A percentile compares a stretch with the other conserved stretches of the same genome.
Evolutionary conservation across 495 filamentous ascomycete genomes (phyloP).

Genomic region (Hypoxylon perforatum): DNA sequence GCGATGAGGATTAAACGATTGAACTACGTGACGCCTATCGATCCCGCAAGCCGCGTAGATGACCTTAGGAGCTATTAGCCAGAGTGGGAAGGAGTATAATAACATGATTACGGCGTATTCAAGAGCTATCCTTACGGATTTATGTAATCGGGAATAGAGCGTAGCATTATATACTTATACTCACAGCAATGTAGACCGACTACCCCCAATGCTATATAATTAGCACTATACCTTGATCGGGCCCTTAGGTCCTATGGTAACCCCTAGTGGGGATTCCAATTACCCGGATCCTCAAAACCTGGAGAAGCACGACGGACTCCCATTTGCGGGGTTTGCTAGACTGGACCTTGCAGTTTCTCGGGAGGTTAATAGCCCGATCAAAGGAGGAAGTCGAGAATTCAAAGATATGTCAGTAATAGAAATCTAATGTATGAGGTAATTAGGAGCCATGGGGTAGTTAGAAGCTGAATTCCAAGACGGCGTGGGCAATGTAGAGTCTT

Average conservation of each 20-base stretch:
- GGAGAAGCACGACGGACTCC: constrained; percentile 29
- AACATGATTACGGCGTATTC: constrained; percentile 11
- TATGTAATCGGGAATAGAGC: constrained; percentile 10
- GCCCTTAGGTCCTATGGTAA: constrained; percentile 18
- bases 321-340: constrained; percentile 31
- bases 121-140: constrained; percentile 1
- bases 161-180: constrained; percentile 4
- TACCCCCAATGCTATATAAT: constrained; percentile 13
- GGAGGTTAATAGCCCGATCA: constrained; percentile 36
- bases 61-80: constrained; percentile 10
- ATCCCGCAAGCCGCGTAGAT: constrained; percentile 37
- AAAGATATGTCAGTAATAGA: neutral
- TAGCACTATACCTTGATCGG: constrained; percentile 15
- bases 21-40: constrained; percentile 50
- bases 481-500: no score
- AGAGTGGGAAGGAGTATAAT: constrained; percentile 9
- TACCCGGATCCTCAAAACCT: constrained; percentile 33
- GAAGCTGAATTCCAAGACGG: no score
- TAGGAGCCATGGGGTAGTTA: no score
- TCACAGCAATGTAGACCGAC: neutral
- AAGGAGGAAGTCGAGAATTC: neutral
- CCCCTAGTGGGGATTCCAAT: constrained; percentile 39
- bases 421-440: neutral
- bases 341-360: constrained; percentile 23
- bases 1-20: constrained; percentile 55